phyloP scores from a whole-genome alignment of 2,329 filamentous ascomycete species.

The Fusarium pseudocircinatum region DNA sequence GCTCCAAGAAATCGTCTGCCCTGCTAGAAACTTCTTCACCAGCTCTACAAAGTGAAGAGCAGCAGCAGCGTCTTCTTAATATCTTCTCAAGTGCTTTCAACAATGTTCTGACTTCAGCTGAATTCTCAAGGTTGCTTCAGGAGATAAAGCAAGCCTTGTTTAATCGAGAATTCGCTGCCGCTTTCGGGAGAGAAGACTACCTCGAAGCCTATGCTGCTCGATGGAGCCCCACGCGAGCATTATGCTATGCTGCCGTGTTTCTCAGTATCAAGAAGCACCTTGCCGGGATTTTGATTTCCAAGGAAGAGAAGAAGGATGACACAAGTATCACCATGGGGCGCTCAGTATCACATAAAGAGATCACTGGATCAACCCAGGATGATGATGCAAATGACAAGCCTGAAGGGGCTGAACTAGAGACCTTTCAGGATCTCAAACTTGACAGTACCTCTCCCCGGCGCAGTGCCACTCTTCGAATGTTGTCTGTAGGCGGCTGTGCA shows the following conservation, averaged over 20 bases:
- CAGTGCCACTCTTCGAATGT: slow-evolving; percentile 48
- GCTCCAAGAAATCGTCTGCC: slow-evolving; percentile 29
- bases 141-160: slow-evolving; percentile 87
- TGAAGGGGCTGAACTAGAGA: background rate
- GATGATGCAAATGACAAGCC: background rate
- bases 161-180: slow-evolving; percentile 81
- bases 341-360: background rate
- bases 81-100: slow-evolving; percentile 75
- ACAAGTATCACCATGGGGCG: slow-evolving; percentile 4
- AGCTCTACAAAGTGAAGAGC: slow-evolving; percentile 30
- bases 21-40: slow-evolving; percentile 17
- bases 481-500: slow-evolving; percentile 66
- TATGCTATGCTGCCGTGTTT: slow-evolving; percentile 78
- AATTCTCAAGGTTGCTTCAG: slow-evolving; percentile 71
- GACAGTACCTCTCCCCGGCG: background rate
- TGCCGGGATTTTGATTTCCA: slow-evolving; percentile 35
- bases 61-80: slow-evolving; percentile 76
- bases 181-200: slow-evolving; percentile 77
- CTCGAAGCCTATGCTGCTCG: slow-evolving; percentile 86
- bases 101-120: slow-evolving; percentile 56
- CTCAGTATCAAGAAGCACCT: slow-evolving; percentile 50
- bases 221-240: slow-evolving; percentile 88
- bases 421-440: background rate
- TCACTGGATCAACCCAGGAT: background rate
- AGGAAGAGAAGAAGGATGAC: background rate